phyloP scores from a whole-genome alignment of 2,329 filamentous ascomycete genomes.

The Scolecobasidium constrictum region DNA sequence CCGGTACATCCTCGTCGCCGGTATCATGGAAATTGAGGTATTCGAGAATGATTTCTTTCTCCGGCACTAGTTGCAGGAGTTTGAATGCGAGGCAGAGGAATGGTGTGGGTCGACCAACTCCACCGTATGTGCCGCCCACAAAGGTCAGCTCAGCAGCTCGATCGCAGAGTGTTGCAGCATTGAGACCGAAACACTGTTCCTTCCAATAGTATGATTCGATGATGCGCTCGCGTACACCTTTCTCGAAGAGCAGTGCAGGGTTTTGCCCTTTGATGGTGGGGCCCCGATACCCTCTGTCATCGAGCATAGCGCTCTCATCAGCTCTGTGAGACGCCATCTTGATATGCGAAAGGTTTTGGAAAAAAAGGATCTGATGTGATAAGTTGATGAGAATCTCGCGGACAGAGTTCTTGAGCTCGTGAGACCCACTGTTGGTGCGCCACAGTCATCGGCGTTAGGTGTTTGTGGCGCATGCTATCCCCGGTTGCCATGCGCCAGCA shows the following conservation, averaged over 20 bases:
- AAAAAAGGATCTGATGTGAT: too few species aligned
- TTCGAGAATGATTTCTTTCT: conserved; percentile 65
- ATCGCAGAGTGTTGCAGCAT: conserved; percentile 70
- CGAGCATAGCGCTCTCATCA: conserved; percentile 67
- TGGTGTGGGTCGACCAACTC: conserved; percentile 74
- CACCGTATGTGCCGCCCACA: conserved; percentile 80
- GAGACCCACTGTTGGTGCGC: neutral
- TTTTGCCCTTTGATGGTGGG: conserved; percentile 79
- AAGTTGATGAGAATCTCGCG: too few species aligned
- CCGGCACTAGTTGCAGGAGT: conserved; percentile 76
- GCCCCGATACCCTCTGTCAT: conserved; percentile 75
- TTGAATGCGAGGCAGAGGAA: conserved; percentile 95
- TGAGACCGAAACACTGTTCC: conserved; percentile 94
- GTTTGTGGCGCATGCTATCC: neutral
- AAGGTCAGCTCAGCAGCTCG: conserved; percentile 76
- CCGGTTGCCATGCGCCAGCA: neutral
- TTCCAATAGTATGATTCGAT: conserved; percentile 96
- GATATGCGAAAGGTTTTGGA: too few species aligned
- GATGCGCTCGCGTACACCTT: conserved; percentile 90
- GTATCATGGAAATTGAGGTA: conserved; percentile 70
- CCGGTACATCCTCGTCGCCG: conserved; percentile 52
- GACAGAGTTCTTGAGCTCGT: too few species aligned
- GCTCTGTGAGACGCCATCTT: conserved; percentile 56
- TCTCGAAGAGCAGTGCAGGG: conserved; percentile 91
- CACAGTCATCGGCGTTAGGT: neutral